Evolutionary conservation across 805 yeast genomes (phyloP), one percentile per base, ranked within the genome.

Genomic region (Nakazawaea molendinolei): DNA sequence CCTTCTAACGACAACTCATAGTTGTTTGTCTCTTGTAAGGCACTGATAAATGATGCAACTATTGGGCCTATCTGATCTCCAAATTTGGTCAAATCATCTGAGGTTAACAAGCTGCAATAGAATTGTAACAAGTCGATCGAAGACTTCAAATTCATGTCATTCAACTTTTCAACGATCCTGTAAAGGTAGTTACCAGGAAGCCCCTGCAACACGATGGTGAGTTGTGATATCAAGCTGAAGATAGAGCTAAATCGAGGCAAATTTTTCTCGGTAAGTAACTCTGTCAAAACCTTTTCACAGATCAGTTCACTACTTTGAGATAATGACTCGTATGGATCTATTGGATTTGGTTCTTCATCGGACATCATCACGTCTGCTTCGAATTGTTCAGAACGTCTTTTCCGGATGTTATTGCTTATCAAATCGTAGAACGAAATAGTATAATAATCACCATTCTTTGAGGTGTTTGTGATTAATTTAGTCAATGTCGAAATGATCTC

Each of bases 401-500:
- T 52, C 3, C 31, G 23, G 5, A 52, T 43, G 21, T 40, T 36
- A 8, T 46, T 49, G 22, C 44, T 48, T 30, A 56, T 31, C 3
- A 48, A 39, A n/a, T 41, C 44, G 23, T 51, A 48, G 29, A 48
- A 49, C 31, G 49, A 45, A 28, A 56, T 30, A 18, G 49, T 50
- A 40, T 57, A 59, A 38, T 52, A 60, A 1, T 55, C 49, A 7
- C 64, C 63, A 7, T 52, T 51, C 21, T 40, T 43, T 4, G 49
- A 30, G 0, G 65, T 51, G 5, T 31, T 36, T 30, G 54, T 52
- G 32, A 75, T 60, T 5, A 76, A 53, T 1, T 48, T 46, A 5
- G 64, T 61, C 24, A 76, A 44, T 2, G 79, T 55, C 13, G 57
- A 58, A 23, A 79, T 51, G 1, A 72, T 59, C 39, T 73, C 76